A percentile compares a stretch with the other conserved stretches of the same genome.
Evolutionary conservation across 148 eudicot species (phyloP).

Genomic region (Cornus suecica): DNA sequence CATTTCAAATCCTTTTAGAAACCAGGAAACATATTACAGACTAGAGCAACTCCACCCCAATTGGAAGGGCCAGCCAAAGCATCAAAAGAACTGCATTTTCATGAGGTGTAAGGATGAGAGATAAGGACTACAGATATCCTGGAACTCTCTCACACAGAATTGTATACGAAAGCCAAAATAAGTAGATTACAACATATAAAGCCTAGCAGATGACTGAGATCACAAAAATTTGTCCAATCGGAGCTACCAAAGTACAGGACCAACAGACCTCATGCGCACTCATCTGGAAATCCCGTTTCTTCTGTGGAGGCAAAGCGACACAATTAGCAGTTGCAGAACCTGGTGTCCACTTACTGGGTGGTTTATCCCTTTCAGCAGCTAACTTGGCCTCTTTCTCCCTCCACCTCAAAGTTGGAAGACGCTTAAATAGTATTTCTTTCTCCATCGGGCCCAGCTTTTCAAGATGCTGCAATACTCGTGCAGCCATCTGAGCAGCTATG

Average conservation of each 20-base stretch:
- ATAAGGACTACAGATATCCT: background rate
- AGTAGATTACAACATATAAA: too few species aligned
- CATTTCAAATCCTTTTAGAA: background rate
- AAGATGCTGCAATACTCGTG: conserved; percentile 68
- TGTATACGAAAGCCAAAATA: too few species aligned
- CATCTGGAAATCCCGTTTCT: conserved; percentile 70
- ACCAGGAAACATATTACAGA: background rate
- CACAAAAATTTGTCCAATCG: background rate
- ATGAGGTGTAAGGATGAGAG: background rate
- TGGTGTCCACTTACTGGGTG: conserved; percentile 37
- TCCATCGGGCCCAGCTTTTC: conserved; percentile 70
- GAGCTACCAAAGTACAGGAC: background rate
- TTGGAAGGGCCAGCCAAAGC: background rate
- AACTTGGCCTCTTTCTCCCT: conserved; percentile 46
- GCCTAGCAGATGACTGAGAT: background rate
- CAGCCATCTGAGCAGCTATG: conserved; percentile 65
- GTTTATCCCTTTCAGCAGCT: conserved; percentile 27
- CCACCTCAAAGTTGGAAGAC: too few species aligned
- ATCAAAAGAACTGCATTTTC: background rate
- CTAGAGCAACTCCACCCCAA: background rate
- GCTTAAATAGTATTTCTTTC: too few species aligned
- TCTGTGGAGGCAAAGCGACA: conserved; percentile 36
- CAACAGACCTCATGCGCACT: conserved; percentile 74
- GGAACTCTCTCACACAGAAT: too few species aligned
- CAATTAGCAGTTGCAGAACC: conserved; percentile 23